Base-by-base conservation (phyloP, 176 grass and related monocot genomes). In the Musa troglodytarum region DNA sequence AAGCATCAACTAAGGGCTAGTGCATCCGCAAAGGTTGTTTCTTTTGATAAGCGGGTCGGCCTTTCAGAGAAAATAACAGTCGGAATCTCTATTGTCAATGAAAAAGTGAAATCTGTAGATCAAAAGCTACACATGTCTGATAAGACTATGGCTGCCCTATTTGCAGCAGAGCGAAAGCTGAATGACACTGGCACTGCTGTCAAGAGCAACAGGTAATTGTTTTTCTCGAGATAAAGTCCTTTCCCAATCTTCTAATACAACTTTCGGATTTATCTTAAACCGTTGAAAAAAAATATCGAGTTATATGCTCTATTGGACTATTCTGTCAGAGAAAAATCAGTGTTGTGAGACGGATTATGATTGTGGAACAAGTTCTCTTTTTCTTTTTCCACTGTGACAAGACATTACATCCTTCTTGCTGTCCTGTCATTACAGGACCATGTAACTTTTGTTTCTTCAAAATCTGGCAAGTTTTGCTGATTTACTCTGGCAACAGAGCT, bases 151-250 rank as follows among this genome's bases (percentile, higher is more conserved):
- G 80, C 86, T 77, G 90, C 95, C 8, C 78, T 99, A 80, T 86
- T 82, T 72, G 90, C 83, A 29, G 84, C 95, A 78, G 95, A 99
- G 76, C 88, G 78, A 76, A 99, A 86, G 77, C 83, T 99, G 78
- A 99, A 87, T 87, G 78, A 99, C 82, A 94, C 90, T 77, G 91
- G 96, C 81, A 92, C 91, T 26, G 96, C 96, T 76, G 86, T 99
- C 66, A 99, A 99, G 87, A 89, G 85, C 62, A 99, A 74, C 72
- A 74, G 72, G 72, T 74, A 74, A 1, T 24, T 24, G 4, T 49
- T 49, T 49, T 71, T 68, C 13, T 68, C 12, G 26, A 8, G n/a
- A 29, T 12, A 10, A 66, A 16, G 10, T 17, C 9, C 22, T 53
- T 19, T 22, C 16, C 2, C 19, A 17, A 10, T 11, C n/a, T 17